Base-by-base conservation (phyloP, 2,329 filamentous ascomycete genomes). In the Bipolaris victoriae region DNA sequence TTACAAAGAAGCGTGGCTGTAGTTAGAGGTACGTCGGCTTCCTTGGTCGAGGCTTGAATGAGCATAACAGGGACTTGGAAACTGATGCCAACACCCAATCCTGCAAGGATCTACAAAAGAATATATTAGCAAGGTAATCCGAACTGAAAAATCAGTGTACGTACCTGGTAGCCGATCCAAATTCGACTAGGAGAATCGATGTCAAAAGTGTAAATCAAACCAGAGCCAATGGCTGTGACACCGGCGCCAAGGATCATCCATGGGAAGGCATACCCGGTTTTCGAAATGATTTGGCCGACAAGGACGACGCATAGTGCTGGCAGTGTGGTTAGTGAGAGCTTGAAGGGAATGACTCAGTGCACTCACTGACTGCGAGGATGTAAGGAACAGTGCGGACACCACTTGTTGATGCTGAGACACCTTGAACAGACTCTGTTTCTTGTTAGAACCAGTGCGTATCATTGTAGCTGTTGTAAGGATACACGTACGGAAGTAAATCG, bases 401-500 rank as follows among this genome's bases (percentile, higher is more conserved):
- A 3, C 73, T 77, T 5, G 66, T 55, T 5, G 72, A 66, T 0
- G 81, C 72, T 1, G 61, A 72, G 4, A 72, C 69, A 39, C 71
- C 70, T 3, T 55, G 45, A 0, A 55, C 52, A 1, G 52, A 55
- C 24, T 55, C 49, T 52, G n/a, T 9, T 9, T 5, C 29, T 11
- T 3, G 10, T 52, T 11, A 52, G 18, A 16, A 7, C 13, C 18
- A 10, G 15, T 29, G 5, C 7, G 3, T 15, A 36, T 5, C 1
- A 2, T 1, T 1, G 5, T 11, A 18, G 6, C 6, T 13, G 10
- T 3, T 10, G 3, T n/a, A 3, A 15, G 26, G 15, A 65, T 60
- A 3, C 80, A 72, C 1, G 70, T 70, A 64, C 83, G 81, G 69
- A 83, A 83, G 63, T 81, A 82, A 20, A 83, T 79, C 3, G 81